Evolutionary conservation across 75 land plant species (phyloP).

Genomic region (Pinus albicaulis): DNA sequence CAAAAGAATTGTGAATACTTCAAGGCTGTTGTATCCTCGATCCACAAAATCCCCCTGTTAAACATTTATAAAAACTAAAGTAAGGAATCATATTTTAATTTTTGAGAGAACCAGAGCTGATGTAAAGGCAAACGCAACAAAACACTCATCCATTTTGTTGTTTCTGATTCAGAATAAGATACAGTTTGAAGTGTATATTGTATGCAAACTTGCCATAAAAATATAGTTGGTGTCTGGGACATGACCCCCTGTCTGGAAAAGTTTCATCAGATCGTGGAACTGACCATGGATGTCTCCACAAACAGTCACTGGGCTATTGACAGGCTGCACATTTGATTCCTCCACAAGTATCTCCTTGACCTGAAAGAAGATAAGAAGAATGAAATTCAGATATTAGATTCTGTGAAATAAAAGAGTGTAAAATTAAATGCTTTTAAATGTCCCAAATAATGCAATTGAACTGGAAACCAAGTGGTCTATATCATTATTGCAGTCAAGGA

Average conservation of each 20-base stretch:
- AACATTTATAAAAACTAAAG: background rate
- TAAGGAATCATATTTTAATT: background rate
- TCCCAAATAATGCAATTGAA: background rate
- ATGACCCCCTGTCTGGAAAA: conserved; percentile 98
- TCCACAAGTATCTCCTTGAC: conserved; percentile 98
- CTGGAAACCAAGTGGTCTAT: background rate
- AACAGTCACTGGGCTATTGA: conserved; percentile 97
- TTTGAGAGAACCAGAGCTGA: background rate
- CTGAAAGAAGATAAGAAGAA: conserved; percentile 25
- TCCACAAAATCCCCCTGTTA: conserved; percentile 99
- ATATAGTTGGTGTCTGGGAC: conserved; percentile 96
- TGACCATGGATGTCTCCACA: conserved; percentile 99
- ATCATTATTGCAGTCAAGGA: background rate
- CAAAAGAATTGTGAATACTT: conserved; percentile 96
- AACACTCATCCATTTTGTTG: background rate
- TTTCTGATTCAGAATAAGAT: background rate
- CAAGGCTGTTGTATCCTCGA: conserved; percentile 97
- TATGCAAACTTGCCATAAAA: conserved; percentile 66
- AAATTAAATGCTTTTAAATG: background rate
- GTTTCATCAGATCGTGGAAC: conserved; percentile 98
- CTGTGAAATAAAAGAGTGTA: background rate
- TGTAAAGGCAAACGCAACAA: background rate
- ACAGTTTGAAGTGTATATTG: background rate
- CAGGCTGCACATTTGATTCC: conserved; percentile 99
- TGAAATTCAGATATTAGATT: background rate